Conservation (phyloP, 2,329 filamentous ascomycete species). For the Hymenoscyphus scutula region DNA sequence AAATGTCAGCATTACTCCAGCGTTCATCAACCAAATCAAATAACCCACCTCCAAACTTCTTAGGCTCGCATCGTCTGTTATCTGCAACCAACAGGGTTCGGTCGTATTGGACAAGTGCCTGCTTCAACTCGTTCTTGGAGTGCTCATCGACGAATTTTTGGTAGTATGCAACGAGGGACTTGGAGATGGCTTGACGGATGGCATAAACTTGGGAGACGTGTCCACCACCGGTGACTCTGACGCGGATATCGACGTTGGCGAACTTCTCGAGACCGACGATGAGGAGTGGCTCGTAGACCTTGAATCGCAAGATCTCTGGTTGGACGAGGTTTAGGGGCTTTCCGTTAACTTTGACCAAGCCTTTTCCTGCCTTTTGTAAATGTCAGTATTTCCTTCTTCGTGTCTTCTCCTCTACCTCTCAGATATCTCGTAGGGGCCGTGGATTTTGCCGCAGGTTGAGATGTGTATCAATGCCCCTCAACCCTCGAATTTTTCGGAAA, state of each 20-base stretch:
- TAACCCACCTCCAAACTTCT: constrained; percentile 68
- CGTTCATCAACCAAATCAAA: background rate
- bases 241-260: constrained; percentile 92
- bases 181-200: constrained; percentile 98
- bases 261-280: constrained; percentile 98
- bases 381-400: constrained; percentile 28
- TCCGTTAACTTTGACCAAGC: constrained; percentile 98
- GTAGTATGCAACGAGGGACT: constrained; percentile 97
- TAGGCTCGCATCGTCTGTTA: constrained; percentile 98
- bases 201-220: constrained; percentile 98
- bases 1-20: constrained; percentile 22
- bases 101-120: constrained; percentile 93
- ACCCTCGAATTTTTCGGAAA: background rate
- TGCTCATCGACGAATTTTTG: constrained; percentile 99
- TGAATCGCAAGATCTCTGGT: constrained; percentile 97
- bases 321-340: constrained; percentile 90
- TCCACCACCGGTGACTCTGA: constrained; percentile 94
- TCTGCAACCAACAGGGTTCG: constrained; percentile 97
- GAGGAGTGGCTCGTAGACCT: constrained; percentile 99
- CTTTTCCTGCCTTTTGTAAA: constrained; percentile 64
- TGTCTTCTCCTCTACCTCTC: background rate
- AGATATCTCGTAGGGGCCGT: background rate
- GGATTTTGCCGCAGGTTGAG: background rate
- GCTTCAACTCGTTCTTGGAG: constrained; percentile 99
- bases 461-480: background rate